Percentiles rank a stretch among this genome's conserved stretches.
Evolutionary conservation across 2,329 filamentous ascomycete genomes (phyloP).

Genomic region (Nothophaeocryptopus gaeumannii): DNA sequence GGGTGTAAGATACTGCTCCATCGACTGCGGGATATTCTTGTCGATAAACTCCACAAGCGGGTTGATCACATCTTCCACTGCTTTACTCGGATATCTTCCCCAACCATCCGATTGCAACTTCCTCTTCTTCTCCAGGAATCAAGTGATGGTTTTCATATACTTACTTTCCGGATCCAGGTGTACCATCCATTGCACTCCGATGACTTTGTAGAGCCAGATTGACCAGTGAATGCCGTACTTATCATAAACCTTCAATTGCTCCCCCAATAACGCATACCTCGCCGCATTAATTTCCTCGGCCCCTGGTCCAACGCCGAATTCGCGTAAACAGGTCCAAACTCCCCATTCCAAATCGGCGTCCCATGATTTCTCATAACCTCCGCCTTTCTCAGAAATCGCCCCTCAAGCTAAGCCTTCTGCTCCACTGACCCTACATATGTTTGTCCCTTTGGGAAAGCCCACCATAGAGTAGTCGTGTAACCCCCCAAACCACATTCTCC

Average conservation of each 20-base stretch:
- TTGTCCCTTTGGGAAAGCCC: constrained; percentile 48
- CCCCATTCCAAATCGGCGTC: constrained; percentile 52
- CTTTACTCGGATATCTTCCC: constrained; percentile 42
- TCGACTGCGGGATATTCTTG: constrained; percentile 26
- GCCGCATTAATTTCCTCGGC: constrained; percentile 41
- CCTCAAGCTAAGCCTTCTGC: constrained; percentile 46
- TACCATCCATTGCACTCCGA: constrained; percentile 36
- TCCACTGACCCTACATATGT: constrained; percentile 43
- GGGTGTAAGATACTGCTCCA: constrained; percentile 31
- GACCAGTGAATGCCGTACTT: constrained; percentile 54
- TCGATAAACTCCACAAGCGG: constrained; percentile 38
- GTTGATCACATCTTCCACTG: constrained; percentile 45
- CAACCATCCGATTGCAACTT: constrained; percentile 55
- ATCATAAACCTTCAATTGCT: constrained; percentile 53
- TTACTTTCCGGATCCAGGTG: constrained; percentile 21
- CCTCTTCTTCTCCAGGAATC: constrained; percentile 57
- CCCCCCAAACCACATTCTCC: too few species aligned
- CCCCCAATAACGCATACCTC: constrained; percentile 43
- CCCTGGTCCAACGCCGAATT: constrained; percentile 39
- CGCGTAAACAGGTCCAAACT: constrained; percentile 50
- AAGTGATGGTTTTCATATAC: constrained; percentile 50
- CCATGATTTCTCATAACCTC: constrained; percentile 46
- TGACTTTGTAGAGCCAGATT: constrained; percentile 46
- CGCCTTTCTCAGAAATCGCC: constrained; percentile 47
- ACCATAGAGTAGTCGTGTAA: constrained; percentile 55